Evolutionary conservation across 2,329 filamentous ascomycete species (phyloP), one percentile per base, ranked within the genome.

Genomic region (Calonectria pteridis): DNA sequence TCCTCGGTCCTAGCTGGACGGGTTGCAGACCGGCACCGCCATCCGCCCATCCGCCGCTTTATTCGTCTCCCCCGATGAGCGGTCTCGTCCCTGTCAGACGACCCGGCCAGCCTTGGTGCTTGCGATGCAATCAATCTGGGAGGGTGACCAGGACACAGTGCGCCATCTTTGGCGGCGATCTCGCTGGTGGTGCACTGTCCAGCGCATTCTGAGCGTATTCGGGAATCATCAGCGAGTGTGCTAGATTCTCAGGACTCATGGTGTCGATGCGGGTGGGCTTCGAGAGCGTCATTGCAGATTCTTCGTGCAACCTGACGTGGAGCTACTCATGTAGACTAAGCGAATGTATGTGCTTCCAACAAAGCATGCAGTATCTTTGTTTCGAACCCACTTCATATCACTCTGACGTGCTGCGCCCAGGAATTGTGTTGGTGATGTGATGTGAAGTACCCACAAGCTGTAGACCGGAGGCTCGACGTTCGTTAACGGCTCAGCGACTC

Each of bases 111-210:
- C 23, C 11, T 14, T 63, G 10, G 33, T 59, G 55, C 26, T 11
- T 59, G 33, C 5, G 55, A 59, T 40, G 33, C 31, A 37, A 59
- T 37, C 31, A 37, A 59, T 37, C 53, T 13, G 35, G 7, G 53
- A 62, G 37, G 26, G 35, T 58, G 35, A 31, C 43, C 20, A 40
- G 6, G 11, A 28, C 26, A 58, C 29, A 74, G 72, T 53, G 76
- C 70, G 69, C 72, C 64, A 73, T 77, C 53, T 64, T 66, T 55
- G 58, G 58, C 69, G 69, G 28, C 67, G 53, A 68, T 73, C 67
- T 40, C 6, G 4, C 63, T 59, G 62, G 53, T 55, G 31, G 71
- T 70, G 65, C 43, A 51, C 67, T 68, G 55, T 66, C 67, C 66
- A 59, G 63, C 50, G 65, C 69, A 69, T 73, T 70, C 72, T 63